Base-by-base conservation (phyloP, 257 asterid genomes). In the Eucommia ulmoides region DNA sequence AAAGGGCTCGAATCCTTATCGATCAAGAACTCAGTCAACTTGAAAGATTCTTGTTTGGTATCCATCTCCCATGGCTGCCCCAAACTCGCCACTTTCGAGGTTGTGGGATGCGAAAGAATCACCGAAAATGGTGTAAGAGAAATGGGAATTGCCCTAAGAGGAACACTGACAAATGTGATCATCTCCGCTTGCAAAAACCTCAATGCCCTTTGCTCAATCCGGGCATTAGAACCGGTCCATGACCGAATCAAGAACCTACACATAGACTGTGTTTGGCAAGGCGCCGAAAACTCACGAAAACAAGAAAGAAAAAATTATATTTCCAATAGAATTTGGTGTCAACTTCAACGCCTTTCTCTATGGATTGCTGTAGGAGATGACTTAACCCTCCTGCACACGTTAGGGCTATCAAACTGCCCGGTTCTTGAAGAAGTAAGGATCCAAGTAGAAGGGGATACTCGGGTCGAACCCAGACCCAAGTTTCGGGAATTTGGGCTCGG, bases 11-110 rank as follows among this genome's bases (percentile, higher is more conserved):
- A 74, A 46, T 73, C 84, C 16, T 56, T 91, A 62, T 81, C 95
- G 17, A 72, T 91, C 33, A 66, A 79, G 64, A 72, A 70, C 26
- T 94, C 72, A 1, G 91, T 73, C 24, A 94, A 86, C 69, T 62
- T 91, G 66, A 62, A 58, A 23, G 93, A 91, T 58, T 80, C 83
- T 92, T 92, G 96, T 16, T 62, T 91, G 77, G 83, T 91, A 24
- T 94, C 87, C 20, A 86, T 91, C 21, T 93, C 67, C 15, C 77
- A 93, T 61, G 98, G 98, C 33, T 91, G 98, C 56, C 70, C 72
- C 64, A 74, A 71, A 48, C 59, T 86, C 58, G 50, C 74, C 2
- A 75, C 66, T 76, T 80, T 91, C 50, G 96, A 91, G 64, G 67
- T 86, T 54, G 71, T 66, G 22, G 94, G 98, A 20, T 91, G 96